Percentiles rank a stretch among this genome's conserved stretches.
Conservation (phyloP, 2,329 filamentous ascomycete genomes). For the Colletotrichum karsti region DNA sequence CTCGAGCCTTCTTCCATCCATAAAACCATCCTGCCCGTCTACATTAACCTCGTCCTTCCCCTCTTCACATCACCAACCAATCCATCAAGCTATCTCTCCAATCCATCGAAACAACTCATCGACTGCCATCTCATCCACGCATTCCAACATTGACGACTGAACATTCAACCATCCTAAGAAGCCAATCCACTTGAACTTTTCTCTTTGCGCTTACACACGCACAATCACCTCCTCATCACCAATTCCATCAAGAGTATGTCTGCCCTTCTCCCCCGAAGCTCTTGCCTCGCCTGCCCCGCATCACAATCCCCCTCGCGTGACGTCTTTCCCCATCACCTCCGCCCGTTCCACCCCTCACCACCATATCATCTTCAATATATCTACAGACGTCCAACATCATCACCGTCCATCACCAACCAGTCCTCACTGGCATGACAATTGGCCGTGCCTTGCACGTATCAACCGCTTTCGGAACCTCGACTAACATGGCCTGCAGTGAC, state of each 20-base stretch:
- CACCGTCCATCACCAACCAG: neutral
- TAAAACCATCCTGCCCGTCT: slow-evolving; percentile 25
- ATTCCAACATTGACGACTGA: neutral
- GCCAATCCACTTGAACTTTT: neutral
- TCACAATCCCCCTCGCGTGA: slow-evolving; percentile 4
- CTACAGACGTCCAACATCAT: neutral
- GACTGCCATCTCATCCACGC: neutral
- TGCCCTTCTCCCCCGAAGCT: neutral
- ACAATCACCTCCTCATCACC: neutral
- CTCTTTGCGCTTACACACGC: neutral
- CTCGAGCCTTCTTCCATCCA: slow-evolving; percentile 16
- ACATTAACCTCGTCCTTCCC: slow-evolving; percentile 9
- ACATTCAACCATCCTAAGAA: neutral
- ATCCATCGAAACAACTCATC: slow-evolving; percentile 23
- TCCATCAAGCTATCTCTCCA: neutral
- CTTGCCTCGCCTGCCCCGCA: slow-evolving; percentile 18
- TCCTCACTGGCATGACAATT: neutral
- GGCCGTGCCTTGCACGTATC: neutral
- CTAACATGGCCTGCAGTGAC: slow-evolving; percentile 73
- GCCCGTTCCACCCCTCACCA: neutral
- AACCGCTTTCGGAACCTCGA: neutral
- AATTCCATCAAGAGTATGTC: slow-evolving; percentile 30
- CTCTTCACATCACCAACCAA: slow-evolving; percentile 1
- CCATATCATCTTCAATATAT: neutral
- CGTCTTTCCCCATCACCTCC: slow-evolving; percentile 2